Conservation (phyloP, 2,329 filamentous ascomycete genomes). For the Trichoderma polysporum region DNA sequence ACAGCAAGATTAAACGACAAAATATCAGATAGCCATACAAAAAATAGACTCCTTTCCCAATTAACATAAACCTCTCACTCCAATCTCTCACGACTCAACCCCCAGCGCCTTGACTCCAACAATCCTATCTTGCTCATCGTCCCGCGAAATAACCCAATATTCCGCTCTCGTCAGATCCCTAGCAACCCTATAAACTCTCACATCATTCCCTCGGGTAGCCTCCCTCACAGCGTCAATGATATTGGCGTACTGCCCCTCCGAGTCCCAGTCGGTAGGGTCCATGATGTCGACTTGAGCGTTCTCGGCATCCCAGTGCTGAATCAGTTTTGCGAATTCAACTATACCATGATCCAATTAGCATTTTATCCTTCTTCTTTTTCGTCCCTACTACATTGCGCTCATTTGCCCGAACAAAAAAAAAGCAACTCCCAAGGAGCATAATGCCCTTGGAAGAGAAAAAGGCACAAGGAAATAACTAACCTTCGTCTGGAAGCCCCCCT, state of each 20-base stretch:
- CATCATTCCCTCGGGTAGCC: constrained; percentile 62
- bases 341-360: neutral
- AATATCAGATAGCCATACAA: neutral
- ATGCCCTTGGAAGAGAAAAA: neutral
- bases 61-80: neutral
- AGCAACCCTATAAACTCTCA: constrained; percentile 72
- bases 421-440: too few relatives aligned
- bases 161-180: constrained; percentile 64
- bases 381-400: neutral
- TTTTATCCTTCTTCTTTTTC: neutral
- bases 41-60: neutral
- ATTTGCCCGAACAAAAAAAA: too few relatives aligned
- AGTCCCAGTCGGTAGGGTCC: constrained; percentile 71
- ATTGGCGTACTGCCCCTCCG: constrained; percentile 65
- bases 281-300: constrained; percentile 63
- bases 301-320: constrained; percentile 55
- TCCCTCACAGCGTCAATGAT: constrained; percentile 68
- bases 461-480: constrained; percentile 38
- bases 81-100: constrained; percentile 54
- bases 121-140: constrained; percentile 54
- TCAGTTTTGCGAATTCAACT: constrained; percentile 70
- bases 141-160: constrained; percentile 75
- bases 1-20: neutral
- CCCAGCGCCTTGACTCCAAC: constrained; percentile 78
- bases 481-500: constrained; percentile 58